Base-by-base conservation (phyloP, 1,284 basidiomycete genomes). In the Pascua guehoae region DNA sequence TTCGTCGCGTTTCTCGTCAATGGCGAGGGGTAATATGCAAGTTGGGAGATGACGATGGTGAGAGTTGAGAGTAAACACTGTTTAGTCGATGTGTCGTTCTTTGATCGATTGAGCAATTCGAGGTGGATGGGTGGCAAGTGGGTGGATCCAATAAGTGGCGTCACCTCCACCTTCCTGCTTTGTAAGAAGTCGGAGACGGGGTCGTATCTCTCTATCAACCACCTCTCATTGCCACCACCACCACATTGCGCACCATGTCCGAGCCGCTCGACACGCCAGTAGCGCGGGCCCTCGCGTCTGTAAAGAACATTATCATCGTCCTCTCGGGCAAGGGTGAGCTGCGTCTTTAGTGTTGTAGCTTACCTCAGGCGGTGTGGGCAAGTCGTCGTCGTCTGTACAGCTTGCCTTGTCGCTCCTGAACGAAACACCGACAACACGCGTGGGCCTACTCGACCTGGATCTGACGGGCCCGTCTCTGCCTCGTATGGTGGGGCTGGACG, bases 401-500 rank as follows among this genome's bases (percentile, higher is more conserved):
- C 84, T 98, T 12, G 95, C 95, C 0, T 84, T 98, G 40, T 90
- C 87, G 54, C 84, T 97, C 3, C 84, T 91, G 66, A 81, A 82
- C 4, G 84, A 85, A 41, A 66, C 71, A 0, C 84, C 79, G 38
- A 81, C 83, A 7, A 68, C 76, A 8, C 84, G 84, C 52, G 89
- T 98, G 15, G 96, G 92, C 2, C 85, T 99, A 46, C 85, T 99
- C 51, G 96, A 99, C 75, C 84, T 97, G 51, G 95, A 99, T 78
- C 84, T 99, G 41, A 98, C 96, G 0, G 96, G 96, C 0, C 95
- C 96, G 2, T 95, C 91, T 2, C 88, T 98, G 57, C 96, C 96
- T 7, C 88, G 95, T 44, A 98, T 98, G 95, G 84, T 98, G 42
- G 94, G 95, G 1, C 80, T 98, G 2, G 92, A 97, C 69, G 84